Conservation (phyloP, 2,329 filamentous ascomycete genomes). For the Ceratocystis variospora region DNA sequence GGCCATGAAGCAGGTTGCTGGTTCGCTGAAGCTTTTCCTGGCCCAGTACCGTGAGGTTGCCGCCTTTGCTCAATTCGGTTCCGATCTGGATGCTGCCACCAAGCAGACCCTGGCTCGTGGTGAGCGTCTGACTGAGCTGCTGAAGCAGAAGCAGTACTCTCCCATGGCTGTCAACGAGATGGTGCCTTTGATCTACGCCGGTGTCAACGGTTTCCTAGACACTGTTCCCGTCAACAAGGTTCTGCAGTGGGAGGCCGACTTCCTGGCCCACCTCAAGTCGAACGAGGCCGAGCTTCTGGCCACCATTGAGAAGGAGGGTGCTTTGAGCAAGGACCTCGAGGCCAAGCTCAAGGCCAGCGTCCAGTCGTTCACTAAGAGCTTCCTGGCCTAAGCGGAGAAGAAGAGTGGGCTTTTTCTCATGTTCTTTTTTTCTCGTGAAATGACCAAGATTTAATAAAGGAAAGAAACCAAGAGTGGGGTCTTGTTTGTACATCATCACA, state of each 20-base stretch:
- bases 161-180: slow-evolving; percentile 99
- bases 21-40: slow-evolving; percentile 99
- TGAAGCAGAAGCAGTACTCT: slow-evolving; percentile 99
- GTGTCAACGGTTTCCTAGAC: slow-evolving; percentile 97
- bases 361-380: slow-evolving; percentile 82
- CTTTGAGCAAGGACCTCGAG: slow-evolving; percentile 89
- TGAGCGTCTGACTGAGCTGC: slow-evolving; percentile 96
- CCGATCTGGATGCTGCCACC: slow-evolving; percentile 94
- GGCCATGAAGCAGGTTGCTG: slow-evolving; percentile 99
- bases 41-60: slow-evolving; percentile 99
- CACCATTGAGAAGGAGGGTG: slow-evolving; percentile 89
- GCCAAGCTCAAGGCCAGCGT: slow-evolving; percentile 66
- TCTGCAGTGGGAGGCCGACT: slow-evolving; percentile 85
- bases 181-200: slow-evolving; percentile 97
- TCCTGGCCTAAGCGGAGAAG: slow-evolving; percentile 41
- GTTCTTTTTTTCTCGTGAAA: slow-evolving; percentile 7
- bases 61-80: slow-evolving; percentile 99
- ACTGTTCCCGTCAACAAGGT: slow-evolving; percentile 79
- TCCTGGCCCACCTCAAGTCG: slow-evolving; percentile 79
- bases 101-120: slow-evolving; percentile 97
- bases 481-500: slow-evolving; percentile 35
- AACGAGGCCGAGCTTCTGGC: slow-evolving; percentile 75
- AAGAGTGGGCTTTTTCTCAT: too few species aligned
- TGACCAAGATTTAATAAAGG: slow-evolving; percentile 21
- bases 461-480: slow-evolving; percentile 27